These are phyloP conservation scores for Blastobotrys parvus DNA, from an alignment of 805 yeast genomes.

Conservation along the genomic window DNA sequence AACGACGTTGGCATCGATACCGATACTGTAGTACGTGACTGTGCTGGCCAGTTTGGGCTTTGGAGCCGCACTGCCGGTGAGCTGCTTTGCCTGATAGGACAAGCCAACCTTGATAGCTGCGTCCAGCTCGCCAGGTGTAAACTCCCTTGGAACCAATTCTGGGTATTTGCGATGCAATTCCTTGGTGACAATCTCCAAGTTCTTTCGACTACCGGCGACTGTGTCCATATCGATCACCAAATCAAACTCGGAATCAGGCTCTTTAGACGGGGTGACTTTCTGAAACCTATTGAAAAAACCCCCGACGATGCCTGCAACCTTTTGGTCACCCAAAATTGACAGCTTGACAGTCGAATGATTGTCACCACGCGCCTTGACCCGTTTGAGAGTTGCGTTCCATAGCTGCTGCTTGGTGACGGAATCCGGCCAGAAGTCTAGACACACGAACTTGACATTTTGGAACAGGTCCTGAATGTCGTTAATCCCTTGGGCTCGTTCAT, in stretches of 20 bases:
- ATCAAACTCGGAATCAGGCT: slow-evolving; percentile 66
- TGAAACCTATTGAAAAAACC: slow-evolving; percentile 70
- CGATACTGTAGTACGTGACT: slow-evolving; percentile 37
- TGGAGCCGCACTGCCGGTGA: slow-evolving; percentile 16
- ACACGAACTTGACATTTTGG: slow-evolving; percentile 42
- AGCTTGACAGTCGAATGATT: slow-evolving; percentile 75
- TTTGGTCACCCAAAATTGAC: slow-evolving; percentile 29
- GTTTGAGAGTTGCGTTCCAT: slow-evolving; percentile 44
- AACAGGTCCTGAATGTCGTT: slow-evolving; percentile 28
- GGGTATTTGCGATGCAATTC: slow-evolving; percentile 37
- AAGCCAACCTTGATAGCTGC: slow-evolving; percentile 47
- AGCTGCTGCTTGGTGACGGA: slow-evolving; percentile 26
- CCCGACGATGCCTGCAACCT: slow-evolving; percentile 55
- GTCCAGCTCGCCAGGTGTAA: slow-evolving; percentile 35
- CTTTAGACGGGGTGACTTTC: slow-evolving; percentile 36
- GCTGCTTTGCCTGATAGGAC: slow-evolving; percentile 43
- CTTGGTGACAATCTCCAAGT: slow-evolving; percentile 38
- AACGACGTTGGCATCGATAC: slow-evolving; percentile 21
- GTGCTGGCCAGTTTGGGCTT: background rate
- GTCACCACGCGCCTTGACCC: slow-evolving; percentile 70
- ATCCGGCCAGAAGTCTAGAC: slow-evolving; percentile 54
- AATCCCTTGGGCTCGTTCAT: slow-evolving; percentile 64
- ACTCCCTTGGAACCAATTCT: slow-evolving; percentile 33
- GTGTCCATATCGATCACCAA: slow-evolving; percentile 50
- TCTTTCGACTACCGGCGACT: slow-evolving; percentile 39